A percentile compares a stretch with the other conserved stretches of the same genome.
Conservation (phyloP, 2,329 filamentous ascomycete species). For the Botrytis pseudocinerea region DNA sequence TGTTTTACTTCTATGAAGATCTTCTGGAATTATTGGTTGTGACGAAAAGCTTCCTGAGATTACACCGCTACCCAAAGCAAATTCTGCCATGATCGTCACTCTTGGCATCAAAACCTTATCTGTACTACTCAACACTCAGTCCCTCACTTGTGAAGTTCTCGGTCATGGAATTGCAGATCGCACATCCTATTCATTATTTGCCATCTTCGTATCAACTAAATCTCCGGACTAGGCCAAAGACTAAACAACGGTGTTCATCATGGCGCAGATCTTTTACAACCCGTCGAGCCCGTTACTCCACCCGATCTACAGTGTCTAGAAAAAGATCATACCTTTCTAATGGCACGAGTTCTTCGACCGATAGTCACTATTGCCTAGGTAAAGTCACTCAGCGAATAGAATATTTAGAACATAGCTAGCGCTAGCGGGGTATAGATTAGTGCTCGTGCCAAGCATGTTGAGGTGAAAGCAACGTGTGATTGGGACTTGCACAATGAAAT, state of each 20-base stretch:
- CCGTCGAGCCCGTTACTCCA: neutral
- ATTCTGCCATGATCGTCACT: neutral
- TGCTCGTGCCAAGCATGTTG: neutral
- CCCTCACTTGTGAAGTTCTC: neutral
- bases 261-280: neutral
- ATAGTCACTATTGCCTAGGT: neutral
- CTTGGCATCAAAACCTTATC: constrained; percentile 8
- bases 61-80: neutral
- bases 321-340: neutral
- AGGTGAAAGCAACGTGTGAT: neutral
- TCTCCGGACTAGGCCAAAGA: neutral
- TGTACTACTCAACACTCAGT: constrained; percentile 2
- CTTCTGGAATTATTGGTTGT: neutral
- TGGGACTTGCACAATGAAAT: neutral
- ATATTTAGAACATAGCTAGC: neutral
- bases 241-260: neutral
- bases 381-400: neutral
- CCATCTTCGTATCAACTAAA: neutral
- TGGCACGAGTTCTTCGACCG: neutral
- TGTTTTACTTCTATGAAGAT: neutral
- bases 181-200: neutral
- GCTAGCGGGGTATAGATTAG: neutral
- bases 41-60: neutral
- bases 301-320: neutral
- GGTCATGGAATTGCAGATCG: neutral